A percentile compares a stretch with the other conserved stretches of the same genome.
Evolutionary conservation across 225 moss, liverwort and hornwort species (phyloP).

Genomic region (Sphagnum contortum): DNA sequence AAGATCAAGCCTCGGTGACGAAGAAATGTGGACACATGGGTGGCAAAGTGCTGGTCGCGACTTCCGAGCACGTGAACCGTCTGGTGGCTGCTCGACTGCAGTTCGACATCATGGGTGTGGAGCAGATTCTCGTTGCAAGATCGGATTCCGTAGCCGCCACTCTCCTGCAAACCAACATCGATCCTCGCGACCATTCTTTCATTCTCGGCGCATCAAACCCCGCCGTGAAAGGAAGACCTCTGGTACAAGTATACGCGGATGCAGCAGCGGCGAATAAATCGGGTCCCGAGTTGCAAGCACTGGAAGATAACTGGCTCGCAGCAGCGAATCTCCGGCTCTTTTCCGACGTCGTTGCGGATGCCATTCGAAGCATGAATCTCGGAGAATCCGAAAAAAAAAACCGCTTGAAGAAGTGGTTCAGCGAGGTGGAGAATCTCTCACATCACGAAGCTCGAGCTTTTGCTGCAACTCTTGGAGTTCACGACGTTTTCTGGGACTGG

Average conservation of each 20-base stretch:
- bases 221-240: constrained; percentile 38
- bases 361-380: constrained; percentile 19
- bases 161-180: constrained; percentile 68
- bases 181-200: constrained; percentile 59
- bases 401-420: constrained; percentile 14
- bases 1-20: constrained; percentile 69
- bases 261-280: constrained; percentile 32
- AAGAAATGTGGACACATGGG: constrained; percentile 91
- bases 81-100: constrained; percentile 62
- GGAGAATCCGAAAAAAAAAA: constrained; percentile 12
- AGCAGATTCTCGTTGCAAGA: constrained; percentile 59
- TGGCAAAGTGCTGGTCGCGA: constrained; percentile 68
- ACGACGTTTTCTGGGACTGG: constrained; percentile 59
- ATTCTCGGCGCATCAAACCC: constrained; percentile 56
- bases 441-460: constrained; percentile 30
- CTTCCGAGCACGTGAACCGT: constrained; percentile 76
- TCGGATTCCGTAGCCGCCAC: constrained; percentile 70
- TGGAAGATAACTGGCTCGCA: constrained; percentile 55
- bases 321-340: constrained; percentile 40
- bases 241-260: constrained; percentile 45
- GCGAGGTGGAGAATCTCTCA: constrained; percentile 12
- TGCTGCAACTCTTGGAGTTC: constrained; percentile 36
- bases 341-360: constrained; percentile 36
- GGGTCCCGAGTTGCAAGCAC: constrained; percentile 43
- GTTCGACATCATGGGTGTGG: constrained; percentile 84